Percentiles rank a stretch among this genome's conserved stretches.
These are phyloP conservation scores for Nowakowskiella sp. DNA, from an alignment of 192 early-diverging fungal genomes.

Conservation along the genomic window DNA sequence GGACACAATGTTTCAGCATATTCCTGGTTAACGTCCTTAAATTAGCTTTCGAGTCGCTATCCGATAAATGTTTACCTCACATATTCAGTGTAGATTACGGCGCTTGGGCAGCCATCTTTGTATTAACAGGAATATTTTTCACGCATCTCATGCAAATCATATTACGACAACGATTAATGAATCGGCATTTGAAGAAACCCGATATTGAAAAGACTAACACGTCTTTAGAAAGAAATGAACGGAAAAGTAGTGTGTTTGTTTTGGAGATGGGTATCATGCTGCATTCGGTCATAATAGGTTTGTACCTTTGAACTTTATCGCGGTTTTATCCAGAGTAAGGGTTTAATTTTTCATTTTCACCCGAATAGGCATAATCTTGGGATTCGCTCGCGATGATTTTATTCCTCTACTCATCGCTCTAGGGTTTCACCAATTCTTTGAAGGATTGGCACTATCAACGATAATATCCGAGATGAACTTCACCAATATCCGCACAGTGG, in stretches of 20 bases:
- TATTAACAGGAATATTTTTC: conserved; percentile 16
- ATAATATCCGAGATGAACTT: conserved; percentile 19
- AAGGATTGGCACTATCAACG: conserved; percentile 30
- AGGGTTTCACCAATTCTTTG: conserved; percentile 41
- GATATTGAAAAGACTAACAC: neutral
- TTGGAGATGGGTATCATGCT: conserved; percentile 36
- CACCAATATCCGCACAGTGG: neutral
- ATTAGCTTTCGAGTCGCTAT: conserved; percentile 8
- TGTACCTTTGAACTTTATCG: conserved; percentile 30
- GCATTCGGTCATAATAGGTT: conserved; percentile 44
- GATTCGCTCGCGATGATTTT: conserved; percentile 15
- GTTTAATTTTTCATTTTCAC: neutral
- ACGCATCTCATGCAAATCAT: conserved; percentile 21
- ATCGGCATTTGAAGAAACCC: conserved; percentile 6
- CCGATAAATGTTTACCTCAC: conserved; percentile 20
- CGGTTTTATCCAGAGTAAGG: neutral
- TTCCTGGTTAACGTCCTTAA: neutral
- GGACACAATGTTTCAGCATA: neutral
- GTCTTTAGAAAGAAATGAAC: neutral
- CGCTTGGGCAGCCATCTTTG: conserved; percentile 20
- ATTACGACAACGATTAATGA: neutral
- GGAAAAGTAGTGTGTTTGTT: conserved; percentile 16
- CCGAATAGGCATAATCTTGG: no score
- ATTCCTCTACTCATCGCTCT: conserved; percentile 34
- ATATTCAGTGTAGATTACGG: conserved; percentile 16